phyloP scores from a whole-genome alignment of 225 moss, liverwort and hornwort genomes.

The Pseudoscleropodium purum region DNA sequence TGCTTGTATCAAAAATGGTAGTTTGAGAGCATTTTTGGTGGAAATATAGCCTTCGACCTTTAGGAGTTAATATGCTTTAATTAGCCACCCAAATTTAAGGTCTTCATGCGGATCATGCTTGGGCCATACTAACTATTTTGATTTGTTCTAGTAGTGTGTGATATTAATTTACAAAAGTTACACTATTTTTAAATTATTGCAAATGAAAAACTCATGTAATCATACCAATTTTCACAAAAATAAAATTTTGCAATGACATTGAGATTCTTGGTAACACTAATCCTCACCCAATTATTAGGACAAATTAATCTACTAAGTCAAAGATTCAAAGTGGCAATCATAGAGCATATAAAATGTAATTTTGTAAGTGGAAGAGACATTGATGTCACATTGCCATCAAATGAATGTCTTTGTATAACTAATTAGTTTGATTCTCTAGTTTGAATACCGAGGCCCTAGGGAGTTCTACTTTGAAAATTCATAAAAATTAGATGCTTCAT shows the following conservation, averaged over 20 bases:
- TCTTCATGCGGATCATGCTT: accelerated
- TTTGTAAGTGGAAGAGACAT: not conserved
- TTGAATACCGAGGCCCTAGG: too few species aligned
- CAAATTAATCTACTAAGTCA: not conserved
- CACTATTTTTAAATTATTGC: not conserved
- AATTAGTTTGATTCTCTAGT: not conserved
- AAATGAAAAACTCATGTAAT: not conserved
- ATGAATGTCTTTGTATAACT: not conserved
- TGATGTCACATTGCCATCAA: not conserved
- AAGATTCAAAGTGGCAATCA: not conserved
- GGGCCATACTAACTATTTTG: not conserved
- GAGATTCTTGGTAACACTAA: not conserved
- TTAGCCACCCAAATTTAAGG: not conserved
- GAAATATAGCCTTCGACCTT: too few species aligned
- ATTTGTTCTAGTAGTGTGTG: not conserved
- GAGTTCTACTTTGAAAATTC: too few species aligned
- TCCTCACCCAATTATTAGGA: not conserved
- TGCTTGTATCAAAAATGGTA: too few species aligned
- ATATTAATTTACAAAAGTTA: not conserved
- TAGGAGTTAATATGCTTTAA: not conserved
- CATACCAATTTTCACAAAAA: not conserved
- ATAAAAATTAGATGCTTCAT: too few species aligned
- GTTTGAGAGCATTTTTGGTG: too few species aligned
- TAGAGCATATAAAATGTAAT: not conserved
- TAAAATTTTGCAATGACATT: too few species aligned